phyloP scores from a whole-genome alignment of 371 early-diverging fungal species.

The Massospora cicadina region DNA sequence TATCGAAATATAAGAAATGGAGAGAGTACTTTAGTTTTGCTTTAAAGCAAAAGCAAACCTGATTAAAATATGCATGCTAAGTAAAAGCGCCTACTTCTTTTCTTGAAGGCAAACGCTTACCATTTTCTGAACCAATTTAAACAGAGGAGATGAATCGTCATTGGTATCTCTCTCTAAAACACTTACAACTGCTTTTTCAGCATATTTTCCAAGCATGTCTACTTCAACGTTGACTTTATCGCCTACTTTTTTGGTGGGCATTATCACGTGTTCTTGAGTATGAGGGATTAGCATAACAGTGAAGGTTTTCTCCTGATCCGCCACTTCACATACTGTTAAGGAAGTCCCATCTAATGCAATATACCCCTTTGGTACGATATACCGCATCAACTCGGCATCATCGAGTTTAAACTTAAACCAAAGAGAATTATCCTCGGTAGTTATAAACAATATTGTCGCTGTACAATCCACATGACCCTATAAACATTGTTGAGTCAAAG shows the following conservation, averaged over 20 bases:
- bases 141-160: slow-evolving; percentile 1
- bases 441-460: slow-evolving; percentile 45
- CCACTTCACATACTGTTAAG: slow-evolving; percentile 78
- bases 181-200: slow-evolving; percentile 50
- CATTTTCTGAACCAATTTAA: slow-evolving; percentile 4
- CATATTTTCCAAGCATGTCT: slow-evolving; percentile 92
- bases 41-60: no score
- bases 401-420: slow-evolving; percentile 54
- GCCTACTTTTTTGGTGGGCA: slow-evolving; percentile 57
- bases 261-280: slow-evolving; percentile 67
- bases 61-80: no score
- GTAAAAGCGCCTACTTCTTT: no score
- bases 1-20: no score
- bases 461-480: slow-evolving; percentile 86
- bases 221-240: slow-evolving; percentile 84
- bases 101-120: not conserved
- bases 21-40: no score
- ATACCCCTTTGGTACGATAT: slow-evolving; percentile 88
- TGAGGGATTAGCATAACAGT: slow-evolving; percentile 89
- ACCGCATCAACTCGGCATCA: slow-evolving; percentile 42
- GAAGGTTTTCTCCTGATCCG: slow-evolving; percentile 54
- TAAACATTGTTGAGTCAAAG: not conserved
- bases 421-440: slow-evolving; percentile 75
- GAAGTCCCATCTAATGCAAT: slow-evolving; percentile 87
- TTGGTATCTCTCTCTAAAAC: slow-evolving; percentile 21